phyloP scores from a whole-genome alignment of 2,329 filamentous ascomycete species.

The Dactylellina sp. region DNA sequence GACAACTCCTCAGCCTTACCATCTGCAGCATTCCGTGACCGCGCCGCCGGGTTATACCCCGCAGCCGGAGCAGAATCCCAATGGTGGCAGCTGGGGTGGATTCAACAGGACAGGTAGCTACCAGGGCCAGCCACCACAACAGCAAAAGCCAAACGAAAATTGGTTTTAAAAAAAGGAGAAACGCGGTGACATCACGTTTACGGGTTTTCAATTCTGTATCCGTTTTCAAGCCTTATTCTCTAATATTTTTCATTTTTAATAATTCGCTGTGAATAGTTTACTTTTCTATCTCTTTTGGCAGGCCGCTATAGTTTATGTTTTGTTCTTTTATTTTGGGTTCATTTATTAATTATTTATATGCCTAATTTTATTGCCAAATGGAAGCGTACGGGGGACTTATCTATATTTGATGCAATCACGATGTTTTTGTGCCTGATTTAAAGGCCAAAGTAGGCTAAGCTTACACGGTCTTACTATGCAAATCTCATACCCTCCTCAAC shows the following conservation, averaged over 20 bases:
- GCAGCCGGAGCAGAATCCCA: conserved; percentile 23
- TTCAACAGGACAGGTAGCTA: conserved; percentile 36
- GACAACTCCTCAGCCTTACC: conserved; percentile 37
- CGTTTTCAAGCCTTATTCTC: too few relatives aligned
- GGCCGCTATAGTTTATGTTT: neutral
- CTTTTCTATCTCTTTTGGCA: neutral
- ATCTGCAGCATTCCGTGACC: conserved; percentile 43
- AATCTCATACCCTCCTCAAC: too few relatives aligned
- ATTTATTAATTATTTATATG: neutral
- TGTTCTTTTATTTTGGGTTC: neutral
- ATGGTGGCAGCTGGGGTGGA: conserved; percentile 44
- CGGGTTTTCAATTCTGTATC: too few relatives aligned
- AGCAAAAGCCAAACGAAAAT: conserved; percentile 47
- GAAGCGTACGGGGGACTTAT: neutral
- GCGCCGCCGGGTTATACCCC: conserved; percentile 50
- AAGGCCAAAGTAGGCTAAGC: too few relatives aligned
- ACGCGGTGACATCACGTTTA: too few relatives aligned
- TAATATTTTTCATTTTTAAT: too few relatives aligned
- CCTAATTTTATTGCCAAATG: neutral
- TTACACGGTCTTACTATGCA: too few relatives aligned
- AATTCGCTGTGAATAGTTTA: conserved; percentile 29
- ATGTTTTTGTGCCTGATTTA: neutral
- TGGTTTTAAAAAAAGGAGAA: conserved; percentile 35
- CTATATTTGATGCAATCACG: neutral
- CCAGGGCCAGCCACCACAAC: conserved; percentile 29